Evolutionary conservation across 192 early-diverging fungal species (phyloP), one percentile per base, ranked within the genome.

Genomic region (Ambispora gerdemannii): DNA sequence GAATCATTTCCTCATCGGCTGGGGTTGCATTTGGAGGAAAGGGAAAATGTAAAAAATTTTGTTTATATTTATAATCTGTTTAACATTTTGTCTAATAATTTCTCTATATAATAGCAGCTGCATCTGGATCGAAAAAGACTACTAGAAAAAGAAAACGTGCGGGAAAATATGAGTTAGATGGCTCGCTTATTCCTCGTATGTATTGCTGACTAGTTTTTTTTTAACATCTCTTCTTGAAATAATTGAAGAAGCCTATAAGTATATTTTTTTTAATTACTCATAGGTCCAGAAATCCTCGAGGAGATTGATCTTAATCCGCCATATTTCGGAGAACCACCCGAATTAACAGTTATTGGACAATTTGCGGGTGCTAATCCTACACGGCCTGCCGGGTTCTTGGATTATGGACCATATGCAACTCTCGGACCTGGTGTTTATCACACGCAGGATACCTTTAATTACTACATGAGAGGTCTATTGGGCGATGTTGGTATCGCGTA

Each of bases 271-370:
- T 11, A 20, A 27, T 60, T n/a, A 60, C 11, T 67, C 30, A 0
- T 47, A 71, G 55, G 62, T 28, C 73, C 65, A 66, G 71, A 52
- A n/a, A n/a, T n/a, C 2, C 72, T 72, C 3, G 72, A 74, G 35
- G 72, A 65, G 4, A 71, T 75, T 4, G 51, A 76, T 15, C 38
- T 72, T 25, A 35, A 70, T 32, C 31, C 22, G 58, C 34, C 20
- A 17, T 34, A 59, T 11, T 80, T 80, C 58, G 59, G 69, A 3
- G 55, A 72, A n/a, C 70, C 63, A 65, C 80, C 80, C 3, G 60
- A 62, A 1, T 33, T 81, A n/a, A 78, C 80, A 30, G 74, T 75
- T 2, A 63, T 77, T 43, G 38, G 38, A 43, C 6, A 43, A 10
- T 43, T 10, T 43, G 38, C 7, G 38, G 6, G 27, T n/a, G 63